Conservation (phyloP, 768 basidiomycete genomes). For the Cystoderma amianthinum region DNA sequence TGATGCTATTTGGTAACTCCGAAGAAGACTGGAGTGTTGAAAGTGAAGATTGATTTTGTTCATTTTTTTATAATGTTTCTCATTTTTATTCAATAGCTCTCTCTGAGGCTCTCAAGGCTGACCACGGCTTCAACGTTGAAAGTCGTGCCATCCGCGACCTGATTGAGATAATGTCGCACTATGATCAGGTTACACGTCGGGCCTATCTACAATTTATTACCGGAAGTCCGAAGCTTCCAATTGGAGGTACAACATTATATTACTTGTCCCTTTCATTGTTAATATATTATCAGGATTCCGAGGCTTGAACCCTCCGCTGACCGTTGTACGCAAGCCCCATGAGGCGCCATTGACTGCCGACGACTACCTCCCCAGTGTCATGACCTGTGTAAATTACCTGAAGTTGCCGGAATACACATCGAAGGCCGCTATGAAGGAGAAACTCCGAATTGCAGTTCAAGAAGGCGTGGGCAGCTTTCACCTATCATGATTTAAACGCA, state of each 20-base stretch:
- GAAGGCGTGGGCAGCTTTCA: slow-evolving; percentile 98
- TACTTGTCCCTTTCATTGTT: too few species aligned
- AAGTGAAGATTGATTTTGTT: slow-evolving; percentile 45
- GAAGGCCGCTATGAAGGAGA: slow-evolving; percentile 78
- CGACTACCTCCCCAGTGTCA: slow-evolving; percentile 93
- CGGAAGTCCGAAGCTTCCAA: slow-evolving; percentile 93
- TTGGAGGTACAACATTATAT: slow-evolving; percentile 65
- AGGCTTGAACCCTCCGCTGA: slow-evolving; percentile 87
- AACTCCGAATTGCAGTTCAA: slow-evolving; percentile 76
- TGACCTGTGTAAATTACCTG: slow-evolving; percentile 97
- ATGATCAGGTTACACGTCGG: slow-evolving; percentile 66
- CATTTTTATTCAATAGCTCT: slow-evolving; percentile 47
- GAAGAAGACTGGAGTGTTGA: slow-evolving; percentile 97
- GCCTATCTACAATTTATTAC: slow-evolving; percentile 96
- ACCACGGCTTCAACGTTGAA: slow-evolving; percentile 96
- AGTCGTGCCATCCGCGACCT: slow-evolving; percentile 87
- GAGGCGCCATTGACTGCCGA: slow-evolving; percentile 88
- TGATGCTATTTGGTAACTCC: slow-evolving; percentile 90
- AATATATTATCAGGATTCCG: slow-evolving; percentile 76
- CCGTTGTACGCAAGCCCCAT: slow-evolving; percentile 95
- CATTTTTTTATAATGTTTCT: slow-evolving; percentile 7
- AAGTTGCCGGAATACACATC: slow-evolving; percentile 95
- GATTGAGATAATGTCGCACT: slow-evolving; percentile 80
- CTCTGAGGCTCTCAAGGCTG: slow-evolving; percentile 87
- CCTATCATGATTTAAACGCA: slow-evolving; percentile 64